Evolutionary conservation across 306 rosid genomes (phyloP), one percentile per base, ranked within the genome.

Genomic region (Dicorynia guianensis): DNA sequence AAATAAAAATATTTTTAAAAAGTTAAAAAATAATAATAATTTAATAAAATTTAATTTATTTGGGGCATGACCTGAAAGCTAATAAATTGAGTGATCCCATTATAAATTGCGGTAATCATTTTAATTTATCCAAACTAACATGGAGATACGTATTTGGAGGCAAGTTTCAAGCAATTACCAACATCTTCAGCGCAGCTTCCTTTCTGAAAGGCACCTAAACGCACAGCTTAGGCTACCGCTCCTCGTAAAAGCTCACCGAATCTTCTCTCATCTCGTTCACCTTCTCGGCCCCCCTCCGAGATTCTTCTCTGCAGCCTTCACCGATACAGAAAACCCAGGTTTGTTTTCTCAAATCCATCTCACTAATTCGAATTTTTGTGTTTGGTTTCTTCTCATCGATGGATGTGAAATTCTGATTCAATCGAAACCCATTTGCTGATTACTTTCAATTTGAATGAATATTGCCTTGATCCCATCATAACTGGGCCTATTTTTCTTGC

Each of bases 391-490:
- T 1, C 8, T 2, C 30, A 17, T 52, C 4, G 1, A 3, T 12
- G 17, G 8, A 25, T 25, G n/a, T 38, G 11, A 1, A 42, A 7
- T 38, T 62, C 7, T 62, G 30, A 36, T 62, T 36, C 46, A 38
- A 10, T 19, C 30, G 12, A 57, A 3, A 62, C 33, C 67, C 47
- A 62, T n/a, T 39, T 36, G 48, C 33, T 13, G 12, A 39, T 13
- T 36, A 11, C 14, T 38, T 25, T 64, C 13, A 11, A 43, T 40
- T 18, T 9, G 53, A 11, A 14, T 43, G 69, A 43, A 42, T 40
- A 17, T 63, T 33, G 33, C 10, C 43, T 44, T 42, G 70, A 64
- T 64, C 70, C 50, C 70, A 63, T 39, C 35, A 15, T 38, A 38
- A 12, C 11, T 59, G 65, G 12, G 19, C 19, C 9, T 60, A n/a